Evolutionary conservation across 148 eudicot species (phyloP).

Genomic region (Rhododendron simsii): DNA sequence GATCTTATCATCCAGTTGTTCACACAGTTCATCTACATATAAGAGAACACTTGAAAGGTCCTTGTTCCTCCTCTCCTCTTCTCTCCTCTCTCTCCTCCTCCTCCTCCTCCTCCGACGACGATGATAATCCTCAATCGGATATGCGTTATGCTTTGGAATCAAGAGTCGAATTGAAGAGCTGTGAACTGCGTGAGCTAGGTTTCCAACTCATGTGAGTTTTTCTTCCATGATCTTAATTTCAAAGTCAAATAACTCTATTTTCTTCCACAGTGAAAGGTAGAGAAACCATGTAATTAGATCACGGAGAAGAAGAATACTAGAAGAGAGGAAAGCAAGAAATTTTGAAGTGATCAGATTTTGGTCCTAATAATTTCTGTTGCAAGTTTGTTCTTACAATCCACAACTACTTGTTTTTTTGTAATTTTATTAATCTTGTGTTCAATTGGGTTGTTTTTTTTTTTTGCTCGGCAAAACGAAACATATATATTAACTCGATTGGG

Average conservation of each 20-base stretch:
- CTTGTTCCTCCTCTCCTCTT: background rate
- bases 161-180: background rate
- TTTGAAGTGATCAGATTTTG: background rate
- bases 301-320: background rate
- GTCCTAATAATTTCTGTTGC: background rate
- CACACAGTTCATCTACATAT: slow-evolving; percentile 1
- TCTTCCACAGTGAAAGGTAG: background rate
- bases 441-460: background rate
- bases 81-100: slow-evolving; percentile 2
- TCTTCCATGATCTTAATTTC: background rate
- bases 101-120: background rate
- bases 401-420: background rate
- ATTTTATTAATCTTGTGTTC: background rate
- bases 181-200: background rate
- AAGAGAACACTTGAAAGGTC: slow-evolving; percentile 13
- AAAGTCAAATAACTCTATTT: background rate
- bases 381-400: background rate
- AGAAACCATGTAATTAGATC: background rate
- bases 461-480: no score
- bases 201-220: slow-evolving; percentile 10
- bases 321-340: background rate
- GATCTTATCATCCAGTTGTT: background rate
- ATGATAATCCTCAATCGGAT: background rate
- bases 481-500: no score
- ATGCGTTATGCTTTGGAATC: background rate